Conservation (phyloP, 2,329 filamentous ascomycete genomes). For the Diaporthe destruens region DNA sequence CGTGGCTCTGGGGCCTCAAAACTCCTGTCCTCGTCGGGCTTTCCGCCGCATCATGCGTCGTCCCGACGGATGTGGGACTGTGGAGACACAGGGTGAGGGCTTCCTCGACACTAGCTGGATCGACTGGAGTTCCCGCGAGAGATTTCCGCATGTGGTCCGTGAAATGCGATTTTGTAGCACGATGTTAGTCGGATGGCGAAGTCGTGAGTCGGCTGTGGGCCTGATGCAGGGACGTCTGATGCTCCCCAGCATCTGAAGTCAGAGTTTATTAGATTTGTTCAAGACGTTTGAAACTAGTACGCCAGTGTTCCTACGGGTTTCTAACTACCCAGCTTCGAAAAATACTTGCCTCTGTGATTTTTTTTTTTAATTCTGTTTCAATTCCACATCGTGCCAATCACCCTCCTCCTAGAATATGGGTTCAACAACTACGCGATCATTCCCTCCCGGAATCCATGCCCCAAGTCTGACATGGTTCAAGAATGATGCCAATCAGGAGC, state of each 20-base stretch:
- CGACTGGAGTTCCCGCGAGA: constrained; percentile 13
- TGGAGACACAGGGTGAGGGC: constrained; percentile 16
- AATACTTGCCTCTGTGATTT: not conserved
- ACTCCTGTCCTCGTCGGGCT: constrained; percentile 3
- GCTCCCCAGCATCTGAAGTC: not conserved
- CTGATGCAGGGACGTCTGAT: not conserved
- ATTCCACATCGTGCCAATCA: not conserved
- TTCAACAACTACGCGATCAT: constrained; percentile 47
- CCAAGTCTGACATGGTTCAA: constrained; percentile 69
- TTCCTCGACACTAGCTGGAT: constrained; percentile 7
- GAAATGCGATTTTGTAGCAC: constrained; percentile 17
- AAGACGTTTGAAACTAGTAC: not conserved
- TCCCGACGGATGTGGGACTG: constrained; percentile 24
- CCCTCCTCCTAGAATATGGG: constrained; percentile 3
- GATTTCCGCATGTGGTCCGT: not conserved
- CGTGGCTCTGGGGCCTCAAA: not conserved
- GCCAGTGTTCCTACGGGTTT: not conserved
- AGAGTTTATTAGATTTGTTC: not conserved
- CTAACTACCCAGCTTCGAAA: too few relatives aligned
- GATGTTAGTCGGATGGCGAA: constrained; percentile 13
- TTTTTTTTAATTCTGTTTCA: not conserved
- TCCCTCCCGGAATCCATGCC: constrained; percentile 67
- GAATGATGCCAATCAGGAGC: constrained; percentile 60
- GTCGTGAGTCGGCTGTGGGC: constrained; percentile 24
- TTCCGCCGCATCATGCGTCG: constrained; percentile 13